Evolutionary conservation across 352 stramenopile species (phyloP).

Genomic region (Peronospora belbahrii): DNA sequence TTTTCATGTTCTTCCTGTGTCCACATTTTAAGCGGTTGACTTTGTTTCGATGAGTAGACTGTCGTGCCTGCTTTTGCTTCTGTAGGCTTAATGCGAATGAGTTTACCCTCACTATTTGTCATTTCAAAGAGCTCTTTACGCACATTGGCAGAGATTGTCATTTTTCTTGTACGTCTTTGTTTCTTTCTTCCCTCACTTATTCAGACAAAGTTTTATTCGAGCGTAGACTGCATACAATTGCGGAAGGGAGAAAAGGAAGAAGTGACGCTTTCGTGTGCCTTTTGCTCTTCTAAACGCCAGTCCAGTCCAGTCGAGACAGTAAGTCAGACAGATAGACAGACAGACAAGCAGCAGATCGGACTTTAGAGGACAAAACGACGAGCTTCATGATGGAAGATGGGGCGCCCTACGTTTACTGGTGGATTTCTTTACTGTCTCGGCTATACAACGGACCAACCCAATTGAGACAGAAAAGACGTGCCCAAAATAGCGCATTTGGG

Average conservation of each 20-base stretch:
- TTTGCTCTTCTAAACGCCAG: constrained; percentile 15
- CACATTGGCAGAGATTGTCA: constrained; percentile 83
- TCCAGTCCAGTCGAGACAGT: constrained; percentile 21
- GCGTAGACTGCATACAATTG: constrained; percentile 29
- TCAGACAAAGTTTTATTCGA: too few species aligned
- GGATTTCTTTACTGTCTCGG: constrained; percentile 9
- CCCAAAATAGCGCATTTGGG: neutral
- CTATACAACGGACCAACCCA: neutral
- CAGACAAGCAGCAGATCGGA: constrained; percentile 35
- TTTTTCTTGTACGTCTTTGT: too few species aligned
- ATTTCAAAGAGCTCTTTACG: constrained; percentile 84
- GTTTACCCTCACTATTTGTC: constrained; percentile 62
- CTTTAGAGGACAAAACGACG: constrained; percentile 28
- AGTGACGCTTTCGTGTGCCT: constrained; percentile 20
- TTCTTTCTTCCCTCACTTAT: constrained; percentile 22
- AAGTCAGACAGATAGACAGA: too few species aligned
- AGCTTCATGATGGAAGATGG: constrained; percentile 13
- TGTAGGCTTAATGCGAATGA: constrained; percentile 80
- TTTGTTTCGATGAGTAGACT: constrained; percentile 79
- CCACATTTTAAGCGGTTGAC: constrained; percentile 81
- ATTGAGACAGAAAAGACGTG: constrained; percentile 1
- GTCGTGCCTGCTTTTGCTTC: constrained; percentile 79
- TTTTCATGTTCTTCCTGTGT: constrained; percentile 81
- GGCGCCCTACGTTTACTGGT: constrained; percentile 4
- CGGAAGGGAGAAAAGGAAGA: constrained; percentile 25